Evolutionary conservation across 2,329 filamentous ascomycete genomes (phyloP).

Genomic region (Mollisiaceae sp.): DNA sequence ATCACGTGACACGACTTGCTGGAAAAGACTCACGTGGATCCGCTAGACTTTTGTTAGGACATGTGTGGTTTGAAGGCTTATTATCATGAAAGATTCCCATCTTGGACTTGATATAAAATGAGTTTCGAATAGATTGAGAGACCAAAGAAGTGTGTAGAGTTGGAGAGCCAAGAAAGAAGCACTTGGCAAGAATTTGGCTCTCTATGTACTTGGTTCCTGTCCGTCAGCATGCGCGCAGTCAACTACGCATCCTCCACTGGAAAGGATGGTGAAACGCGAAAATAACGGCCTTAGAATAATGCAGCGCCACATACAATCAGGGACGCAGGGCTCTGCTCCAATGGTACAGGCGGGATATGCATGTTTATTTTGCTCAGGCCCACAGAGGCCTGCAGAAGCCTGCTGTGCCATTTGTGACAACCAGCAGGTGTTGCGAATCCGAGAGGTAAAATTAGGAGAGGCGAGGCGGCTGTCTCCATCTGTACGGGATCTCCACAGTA

Average conservation of each 20-base stretch:
- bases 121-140: too few relatives aligned
- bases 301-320: not conserved
- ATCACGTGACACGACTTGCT: not conserved
- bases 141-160: not conserved
- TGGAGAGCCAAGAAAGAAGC: slow-evolving; percentile 1
- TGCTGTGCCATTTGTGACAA: not conserved
- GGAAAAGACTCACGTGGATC: not conserved
- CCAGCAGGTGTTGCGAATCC: not conserved
- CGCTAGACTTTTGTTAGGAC: not conserved
- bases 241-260: too few relatives aligned
- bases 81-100: not conserved
- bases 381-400: not conserved
- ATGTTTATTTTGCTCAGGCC: not conserved
- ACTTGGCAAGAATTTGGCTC: not conserved
- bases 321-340: not conserved
- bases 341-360: not conserved
- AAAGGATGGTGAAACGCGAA: too few relatives aligned
- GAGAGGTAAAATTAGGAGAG: not conserved
- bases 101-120: not conserved
- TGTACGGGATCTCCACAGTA: not conserved
- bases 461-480: not conserved
- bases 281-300: not conserved
- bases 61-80: not conserved
- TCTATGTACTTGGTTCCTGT: not conserved
- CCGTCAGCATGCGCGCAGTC: too few relatives aligned